phyloP scores from a whole-genome alignment of 495 filamentous ascomycete genomes.

The Penicillium crystallinum region DNA sequence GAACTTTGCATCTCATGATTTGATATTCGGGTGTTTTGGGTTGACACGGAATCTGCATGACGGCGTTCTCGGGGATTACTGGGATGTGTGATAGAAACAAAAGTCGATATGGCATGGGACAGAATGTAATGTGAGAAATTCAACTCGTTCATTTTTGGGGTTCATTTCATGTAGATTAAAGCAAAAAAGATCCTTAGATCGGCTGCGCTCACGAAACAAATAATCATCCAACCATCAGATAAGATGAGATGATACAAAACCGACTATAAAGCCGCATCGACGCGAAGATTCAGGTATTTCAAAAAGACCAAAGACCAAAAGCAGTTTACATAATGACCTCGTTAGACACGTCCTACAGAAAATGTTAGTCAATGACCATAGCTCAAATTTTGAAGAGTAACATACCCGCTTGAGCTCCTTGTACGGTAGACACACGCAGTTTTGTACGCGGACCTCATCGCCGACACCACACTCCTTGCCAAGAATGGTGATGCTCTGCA shows the following conservation, averaged over 20 bases:
- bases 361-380: slow-evolving; percentile 1
- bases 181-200: slow-evolving; percentile 6
- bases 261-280: not conserved
- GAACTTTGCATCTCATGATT: not conserved
- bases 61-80: not conserved
- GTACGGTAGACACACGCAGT: slow-evolving; percentile 95
- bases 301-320: slow-evolving; percentile 15
- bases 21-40: not conserved
- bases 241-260: slow-evolving; percentile 15
- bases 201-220: slow-evolving; percentile 14
- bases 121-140: not conserved
- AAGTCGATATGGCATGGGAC: not conserved
- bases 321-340: slow-evolving; percentile 87
- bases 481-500: slow-evolving; percentile 96
- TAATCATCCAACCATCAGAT: slow-evolving; percentile 17
- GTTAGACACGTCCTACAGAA: slow-evolving; percentile 73
- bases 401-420: slow-evolving; percentile 97
- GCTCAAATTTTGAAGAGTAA: not conserved
- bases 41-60: not conserved
- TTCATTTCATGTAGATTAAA: not conserved
- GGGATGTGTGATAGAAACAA: not conserved
- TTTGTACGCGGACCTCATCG: slow-evolving; percentile 95
- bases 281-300: slow-evolving; percentile 19
- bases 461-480: slow-evolving; percentile 95
- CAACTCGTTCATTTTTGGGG: not conserved